These are phyloP conservation scores for Pestalotiopsis sp. DNA, from an alignment of 2,329 filamentous ascomycete genomes.

Conservation along the genomic window DNA sequence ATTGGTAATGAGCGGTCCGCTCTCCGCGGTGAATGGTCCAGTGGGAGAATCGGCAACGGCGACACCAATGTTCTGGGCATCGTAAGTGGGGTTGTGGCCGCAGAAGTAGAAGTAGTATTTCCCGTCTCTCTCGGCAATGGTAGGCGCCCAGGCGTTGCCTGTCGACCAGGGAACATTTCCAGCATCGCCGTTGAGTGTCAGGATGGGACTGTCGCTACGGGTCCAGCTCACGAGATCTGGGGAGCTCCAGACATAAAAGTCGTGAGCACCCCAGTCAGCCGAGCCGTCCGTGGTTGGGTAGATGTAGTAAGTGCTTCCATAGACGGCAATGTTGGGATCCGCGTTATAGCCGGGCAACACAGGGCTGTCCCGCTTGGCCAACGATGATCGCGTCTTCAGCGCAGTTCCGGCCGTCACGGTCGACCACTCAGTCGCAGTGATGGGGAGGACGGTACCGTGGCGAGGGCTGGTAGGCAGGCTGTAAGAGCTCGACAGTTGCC, in stretches of 20 bases:
- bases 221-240: slow-evolving; percentile 44
- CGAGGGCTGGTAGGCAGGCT: slow-evolving; percentile 51
- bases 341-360: slow-evolving; percentile 42
- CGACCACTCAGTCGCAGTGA: slow-evolving; percentile 48
- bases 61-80: slow-evolving; percentile 64
- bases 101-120: slow-evolving; percentile 69
- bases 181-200: slow-evolving; percentile 44
- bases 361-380: slow-evolving; percentile 31
- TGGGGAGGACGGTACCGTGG: slow-evolving; percentile 55
- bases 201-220: slow-evolving; percentile 41
- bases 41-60: slow-evolving; percentile 58
- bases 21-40: slow-evolving; percentile 61
- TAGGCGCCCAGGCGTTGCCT: slow-evolving; percentile 70
- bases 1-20: slow-evolving; percentile 56
- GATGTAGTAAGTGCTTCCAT: slow-evolving; percentile 47
- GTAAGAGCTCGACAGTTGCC: slow-evolving; percentile 49
- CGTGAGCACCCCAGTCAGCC: slow-evolving; percentile 45
- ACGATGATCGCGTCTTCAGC: not conserved
- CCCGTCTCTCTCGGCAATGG: slow-evolving; percentile 59
- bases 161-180: slow-evolving; percentile 64
- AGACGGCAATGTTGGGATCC: slow-evolving; percentile 49
- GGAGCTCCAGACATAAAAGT: slow-evolving; percentile 52
- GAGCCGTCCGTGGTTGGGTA: slow-evolving; percentile 50
- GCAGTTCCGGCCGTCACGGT: slow-evolving; percentile 28
- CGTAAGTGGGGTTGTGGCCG: slow-evolving; percentile 52